phyloP scores from a whole-genome alignment of 129 eudicot genomes.

The Saposhnikovia divaricata region DNA sequence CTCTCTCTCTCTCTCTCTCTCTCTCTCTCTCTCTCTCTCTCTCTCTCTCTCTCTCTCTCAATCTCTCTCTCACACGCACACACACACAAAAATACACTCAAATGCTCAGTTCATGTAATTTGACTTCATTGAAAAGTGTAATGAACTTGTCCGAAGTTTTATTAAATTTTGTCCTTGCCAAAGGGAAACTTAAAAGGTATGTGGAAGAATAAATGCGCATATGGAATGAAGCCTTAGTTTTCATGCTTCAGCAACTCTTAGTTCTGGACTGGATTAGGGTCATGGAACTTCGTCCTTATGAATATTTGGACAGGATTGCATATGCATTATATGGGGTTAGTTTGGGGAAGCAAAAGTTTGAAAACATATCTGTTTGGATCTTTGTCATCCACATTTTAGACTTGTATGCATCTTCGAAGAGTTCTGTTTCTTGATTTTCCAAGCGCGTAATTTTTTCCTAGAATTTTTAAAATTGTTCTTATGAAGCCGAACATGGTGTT shows the following conservation, averaged over 20 bases:
- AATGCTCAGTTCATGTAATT: background rate
- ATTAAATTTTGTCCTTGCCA: background rate
- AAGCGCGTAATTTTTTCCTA: background rate
- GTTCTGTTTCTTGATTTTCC: background rate
- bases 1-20: conserved; percentile 19
- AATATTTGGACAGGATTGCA: background rate
- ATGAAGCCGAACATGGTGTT: background rate
- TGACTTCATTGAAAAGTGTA: background rate
- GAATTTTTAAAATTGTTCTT: background rate
- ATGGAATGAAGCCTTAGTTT: background rate
- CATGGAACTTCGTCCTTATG: background rate
- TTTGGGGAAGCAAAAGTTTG: background rate
- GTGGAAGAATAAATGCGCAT: background rate
- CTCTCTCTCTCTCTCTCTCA: conserved; percentile 23
- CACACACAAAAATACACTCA: background rate
- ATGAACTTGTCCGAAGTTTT: background rate
- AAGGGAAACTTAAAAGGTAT: background rate
- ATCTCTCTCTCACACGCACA: too few relatives aligned
- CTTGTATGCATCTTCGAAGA: background rate
- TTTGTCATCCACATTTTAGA: background rate
- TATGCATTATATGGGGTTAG: background rate
- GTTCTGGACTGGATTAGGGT: background rate
- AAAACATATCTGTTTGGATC: background rate
- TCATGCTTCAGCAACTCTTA: background rate
- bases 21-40: conserved; percentile 22